Base-by-base conservation (phyloP, 129 eudicot species). In the Artemisia argyi region DNA sequence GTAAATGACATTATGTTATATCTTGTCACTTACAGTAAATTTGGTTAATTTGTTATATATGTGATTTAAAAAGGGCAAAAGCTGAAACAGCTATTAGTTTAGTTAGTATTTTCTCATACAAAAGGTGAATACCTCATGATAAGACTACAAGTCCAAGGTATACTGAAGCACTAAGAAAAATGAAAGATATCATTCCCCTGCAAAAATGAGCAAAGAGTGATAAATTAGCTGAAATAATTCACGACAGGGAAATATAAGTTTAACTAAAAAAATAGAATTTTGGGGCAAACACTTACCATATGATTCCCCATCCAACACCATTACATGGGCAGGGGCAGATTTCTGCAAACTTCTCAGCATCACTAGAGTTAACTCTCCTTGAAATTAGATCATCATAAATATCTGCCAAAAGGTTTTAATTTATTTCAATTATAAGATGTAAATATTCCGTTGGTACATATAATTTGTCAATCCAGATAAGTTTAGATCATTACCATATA, bases 321-420 rank as follows among this genome's bases (percentile, higher is more conserved):
- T 84, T 90, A 73, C 98, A 94, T 42, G 96, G 96, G 79, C 98
- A 94, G 14, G 97, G 97, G 64, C 98, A 94, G 58, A 94, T 64
- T 84, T 94, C 98, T 28, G 98, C 97, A 84, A 94, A 94, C 81
- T 94, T 94, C 85, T 94, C 99, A 69, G 99, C 99, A 83, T 94
- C 99, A 80, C 99, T 94, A 0, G 99, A 85, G 73, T 90, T 82
- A 65, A 94, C 97, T 74, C 97, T 88, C 63, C 99, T 76, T 32
- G 99, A 90, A 61, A 94, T 94, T 68, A 90, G 69, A 79, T 94
- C 99, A 80, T 94, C 99, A 68, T 94, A 94, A 15, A 94, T 94
- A 86, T 94, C 99, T 94, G 91, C 83, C 56, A 71, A 78, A 63
- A 52, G 44, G 53, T 11, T 7, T 44, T 19, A 28, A 76, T 49